A percentile compares a stretch with the other conserved stretches of the same genome.
Evolutionary conservation across 2,329 filamentous ascomycete genomes (phyloP).

Genomic region (Periconia digitata): DNA sequence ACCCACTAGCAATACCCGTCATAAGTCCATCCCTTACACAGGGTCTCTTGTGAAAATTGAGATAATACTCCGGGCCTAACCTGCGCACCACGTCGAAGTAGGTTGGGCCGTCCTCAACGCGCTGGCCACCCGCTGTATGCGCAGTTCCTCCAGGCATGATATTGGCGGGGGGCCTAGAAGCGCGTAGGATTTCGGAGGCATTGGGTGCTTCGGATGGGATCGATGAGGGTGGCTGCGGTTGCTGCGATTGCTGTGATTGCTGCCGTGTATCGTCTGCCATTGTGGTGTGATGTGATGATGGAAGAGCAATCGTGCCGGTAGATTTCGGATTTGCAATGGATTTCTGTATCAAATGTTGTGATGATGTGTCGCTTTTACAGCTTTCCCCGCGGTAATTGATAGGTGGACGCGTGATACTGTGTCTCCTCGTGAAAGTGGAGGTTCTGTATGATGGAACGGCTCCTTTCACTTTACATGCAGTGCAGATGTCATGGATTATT

Average conservation of each 20-base stretch:
- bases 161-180: constrained; percentile 32
- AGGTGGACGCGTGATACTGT: background rate
- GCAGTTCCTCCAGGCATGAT: constrained; percentile 57
- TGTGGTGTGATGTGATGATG: constrained; percentile 22
- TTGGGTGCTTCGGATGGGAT: constrained; percentile 8
- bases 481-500: constrained; percentile 21
- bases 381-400: background rate
- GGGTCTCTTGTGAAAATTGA: constrained; percentile 73
- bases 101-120: constrained; percentile 27
- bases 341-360: too few species aligned
- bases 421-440: background rate
- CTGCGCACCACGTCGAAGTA: constrained; percentile 64
- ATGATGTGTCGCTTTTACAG: background rate
- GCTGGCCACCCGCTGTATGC: constrained; percentile 62
- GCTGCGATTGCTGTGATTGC: constrained; percentile 15
- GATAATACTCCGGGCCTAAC: constrained; percentile 69
- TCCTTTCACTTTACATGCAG: background rate
- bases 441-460: constrained; percentile 4
- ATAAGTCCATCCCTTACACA: constrained; percentile 83
- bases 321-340: background rate
- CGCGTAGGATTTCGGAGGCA: background rate
- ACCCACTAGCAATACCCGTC: constrained; percentile 78
- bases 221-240: background rate
- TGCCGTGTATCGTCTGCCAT: constrained; percentile 53
- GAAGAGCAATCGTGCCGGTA: background rate